Evolutionary conservation across 352 stramenopile species (phyloP).

Genomic region (Globisporangium camurandrum): DNA sequence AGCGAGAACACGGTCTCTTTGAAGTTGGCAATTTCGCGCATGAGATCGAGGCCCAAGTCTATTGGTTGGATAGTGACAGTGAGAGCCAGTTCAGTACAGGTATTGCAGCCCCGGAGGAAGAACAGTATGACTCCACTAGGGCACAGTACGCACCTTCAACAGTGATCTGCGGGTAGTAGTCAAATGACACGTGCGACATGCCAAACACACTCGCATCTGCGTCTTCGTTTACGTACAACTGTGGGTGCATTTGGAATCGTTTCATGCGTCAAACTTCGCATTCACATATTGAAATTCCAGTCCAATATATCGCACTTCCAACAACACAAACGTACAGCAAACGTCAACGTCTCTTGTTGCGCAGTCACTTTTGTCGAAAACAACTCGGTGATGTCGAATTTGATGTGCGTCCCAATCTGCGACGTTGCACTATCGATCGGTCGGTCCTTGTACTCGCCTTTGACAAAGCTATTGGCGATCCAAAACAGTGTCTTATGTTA

Average conservation of each 20-base stretch:
- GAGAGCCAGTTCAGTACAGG: too few species aligned
- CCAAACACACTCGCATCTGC: slow-evolving; percentile 45
- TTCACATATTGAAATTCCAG: not conserved
- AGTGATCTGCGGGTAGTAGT: slow-evolving; percentile 75
- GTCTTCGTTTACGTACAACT: slow-evolving; percentile 47
- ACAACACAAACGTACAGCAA: slow-evolving; percentile 27
- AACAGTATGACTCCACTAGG: too few species aligned
- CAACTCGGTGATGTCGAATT: slow-evolving; percentile 79
- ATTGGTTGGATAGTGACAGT: too few species aligned
- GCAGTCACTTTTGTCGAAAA: slow-evolving; percentile 40
- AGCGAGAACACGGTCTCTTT: slow-evolving; percentile 75
- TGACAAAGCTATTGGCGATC: slow-evolving; percentile 18
- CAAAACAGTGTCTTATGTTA: too few species aligned
- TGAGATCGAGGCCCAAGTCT: slow-evolving; percentile 74
- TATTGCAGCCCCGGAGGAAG: too few species aligned
- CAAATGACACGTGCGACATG: slow-evolving; percentile 44
- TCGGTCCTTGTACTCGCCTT: slow-evolving; percentile 30
- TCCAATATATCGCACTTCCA: not conserved
- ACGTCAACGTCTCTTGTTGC: slow-evolving; percentile 39
- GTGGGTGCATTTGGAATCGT: not conserved
- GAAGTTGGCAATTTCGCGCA: slow-evolving; percentile 76
- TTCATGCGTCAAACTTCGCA: not conserved
- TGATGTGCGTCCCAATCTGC: slow-evolving; percentile 51
- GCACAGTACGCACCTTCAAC: slow-evolving; percentile 49
- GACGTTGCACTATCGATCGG: slow-evolving; percentile 47